Evolutionary conservation across 768 basidiomycete genomes (phyloP).

Genomic region (Artomyces pyxidatus): DNA sequence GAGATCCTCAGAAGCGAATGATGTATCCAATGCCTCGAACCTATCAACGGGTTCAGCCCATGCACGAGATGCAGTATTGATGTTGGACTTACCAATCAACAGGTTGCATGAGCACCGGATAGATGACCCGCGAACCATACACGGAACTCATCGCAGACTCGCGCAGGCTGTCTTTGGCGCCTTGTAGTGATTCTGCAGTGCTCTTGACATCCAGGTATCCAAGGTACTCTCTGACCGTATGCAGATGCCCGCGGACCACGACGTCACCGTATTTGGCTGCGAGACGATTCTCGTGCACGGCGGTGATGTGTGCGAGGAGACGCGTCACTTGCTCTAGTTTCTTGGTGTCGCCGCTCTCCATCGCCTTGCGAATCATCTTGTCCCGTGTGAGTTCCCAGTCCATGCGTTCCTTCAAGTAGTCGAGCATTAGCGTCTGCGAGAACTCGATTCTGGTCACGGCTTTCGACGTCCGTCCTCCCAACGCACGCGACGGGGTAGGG

Average conservation of each 20-base stretch:
- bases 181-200: background rate
- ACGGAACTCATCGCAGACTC: background rate
- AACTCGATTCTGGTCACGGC: background rate
- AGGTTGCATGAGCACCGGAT: background rate
- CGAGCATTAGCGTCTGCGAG: background rate
- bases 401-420: background rate
- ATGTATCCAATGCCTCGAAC: background rate
- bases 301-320: background rate
- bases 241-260: background rate
- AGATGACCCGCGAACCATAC: background rate
- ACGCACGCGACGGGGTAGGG: slow-evolving; percentile 8
- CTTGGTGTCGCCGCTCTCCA: background rate
- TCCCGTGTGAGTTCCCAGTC: background rate
- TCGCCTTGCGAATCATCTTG: background rate
- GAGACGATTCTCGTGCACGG: background rate
- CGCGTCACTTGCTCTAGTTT: background rate
- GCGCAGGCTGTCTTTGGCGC: background rate
- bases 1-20: background rate
- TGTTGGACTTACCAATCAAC: background rate
- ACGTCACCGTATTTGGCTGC: background rate
- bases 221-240: background rate
- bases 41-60: background rate
- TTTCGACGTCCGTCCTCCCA: background rate
- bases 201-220: background rate
- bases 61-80: background rate